Percentiles rank a stretch among this genome's conserved stretches.
Conservation (phyloP, 805 yeast genomes). For the Saccharomycopsis microspora region DNA sequence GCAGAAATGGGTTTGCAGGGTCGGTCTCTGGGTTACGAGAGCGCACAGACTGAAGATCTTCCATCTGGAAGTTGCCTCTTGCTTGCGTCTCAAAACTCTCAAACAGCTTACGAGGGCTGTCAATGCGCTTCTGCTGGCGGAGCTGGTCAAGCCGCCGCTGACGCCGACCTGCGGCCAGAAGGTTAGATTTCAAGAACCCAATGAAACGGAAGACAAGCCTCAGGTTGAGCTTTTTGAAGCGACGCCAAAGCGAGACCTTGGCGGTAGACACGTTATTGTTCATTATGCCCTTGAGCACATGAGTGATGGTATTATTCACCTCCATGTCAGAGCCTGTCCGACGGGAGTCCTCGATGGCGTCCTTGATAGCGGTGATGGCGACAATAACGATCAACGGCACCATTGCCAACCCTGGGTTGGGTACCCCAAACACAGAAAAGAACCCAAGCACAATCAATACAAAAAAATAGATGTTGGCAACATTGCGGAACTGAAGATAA, state of each 20-base stretch:
- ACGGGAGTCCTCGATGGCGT: slow-evolving; percentile 73
- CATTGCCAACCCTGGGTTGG: slow-evolving; percentile 61
- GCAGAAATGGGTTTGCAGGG: slow-evolving; percentile 19
- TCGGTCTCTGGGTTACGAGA: slow-evolving; percentile 19
- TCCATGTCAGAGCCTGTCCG: slow-evolving; percentile 63
- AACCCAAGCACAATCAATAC: slow-evolving; percentile 69
- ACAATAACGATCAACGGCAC: slow-evolving; percentile 77
- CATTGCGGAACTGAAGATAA: slow-evolving; percentile 67
- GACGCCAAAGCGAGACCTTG: slow-evolving; percentile 56
- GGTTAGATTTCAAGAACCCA: slow-evolving; percentile 19
- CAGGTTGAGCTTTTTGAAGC: slow-evolving; percentile 44
- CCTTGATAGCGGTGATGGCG: slow-evolving; percentile 61
- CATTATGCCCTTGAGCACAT: slow-evolving; percentile 41
- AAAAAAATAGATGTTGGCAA: slow-evolving; percentile 85
- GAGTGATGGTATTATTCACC: slow-evolving; percentile 64
- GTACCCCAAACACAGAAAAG: slow-evolving; percentile 70
- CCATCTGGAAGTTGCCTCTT: slow-evolving; percentile 20
- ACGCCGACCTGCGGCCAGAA: slow-evolving; percentile 26
- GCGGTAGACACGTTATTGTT: slow-evolving; percentile 58
- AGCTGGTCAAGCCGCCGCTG: slow-evolving; percentile 20
- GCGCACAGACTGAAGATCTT: slow-evolving; percentile 16
- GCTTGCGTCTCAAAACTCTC: slow-evolving; percentile 26
- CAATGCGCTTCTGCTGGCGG: slow-evolving; percentile 19
- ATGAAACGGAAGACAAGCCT: slow-evolving; percentile 19
- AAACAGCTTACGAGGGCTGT: slow-evolving; percentile 25